phyloP scores from a whole-genome alignment of 352 stramenopile species.

The Pythium periplocum region DNA sequence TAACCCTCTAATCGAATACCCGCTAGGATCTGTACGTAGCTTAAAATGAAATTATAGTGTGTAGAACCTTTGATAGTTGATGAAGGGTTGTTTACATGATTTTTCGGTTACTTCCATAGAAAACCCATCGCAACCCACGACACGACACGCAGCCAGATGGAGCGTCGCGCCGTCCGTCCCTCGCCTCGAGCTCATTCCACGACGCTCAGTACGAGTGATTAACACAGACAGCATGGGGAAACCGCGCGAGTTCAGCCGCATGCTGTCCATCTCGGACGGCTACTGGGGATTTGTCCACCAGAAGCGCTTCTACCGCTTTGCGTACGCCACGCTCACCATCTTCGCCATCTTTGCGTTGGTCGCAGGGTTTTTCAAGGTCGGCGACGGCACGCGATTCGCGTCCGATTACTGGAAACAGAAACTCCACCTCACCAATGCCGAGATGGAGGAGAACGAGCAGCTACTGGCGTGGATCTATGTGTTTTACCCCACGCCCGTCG shows the following conservation, averaged over 20 bases:
- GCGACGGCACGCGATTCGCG: constrained; percentile 44
- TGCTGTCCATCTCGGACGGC: constrained; percentile 67
- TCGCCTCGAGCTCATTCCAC: no score
- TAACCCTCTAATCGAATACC: no score
- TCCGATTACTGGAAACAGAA: constrained; percentile 36
- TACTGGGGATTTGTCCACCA: constrained; percentile 79
- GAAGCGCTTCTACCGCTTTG: constrained; percentile 65
- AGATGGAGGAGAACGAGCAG: constrained; percentile 70
- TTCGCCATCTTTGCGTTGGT: constrained; percentile 77
- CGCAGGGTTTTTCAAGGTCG: constrained; percentile 67
- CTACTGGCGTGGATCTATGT: constrained; percentile 71
- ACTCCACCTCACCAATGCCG: constrained; percentile 40
- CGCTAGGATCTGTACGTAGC: no score
- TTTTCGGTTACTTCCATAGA: no score
- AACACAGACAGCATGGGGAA: constrained; percentile 40
- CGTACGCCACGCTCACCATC: constrained; percentile 68
- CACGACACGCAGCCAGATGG: no score
- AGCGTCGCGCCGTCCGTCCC: no score
- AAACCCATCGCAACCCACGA: no score
- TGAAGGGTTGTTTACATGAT: no score
- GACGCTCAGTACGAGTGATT: not conserved
- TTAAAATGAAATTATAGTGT: no score
- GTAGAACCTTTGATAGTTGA: no score
- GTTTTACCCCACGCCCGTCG: constrained; percentile 65
- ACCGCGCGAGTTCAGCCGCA: constrained; percentile 51